Evolutionary conservation across 768 basidiomycete species (phyloP).

Genomic region (Calocera cornea): DNA sequence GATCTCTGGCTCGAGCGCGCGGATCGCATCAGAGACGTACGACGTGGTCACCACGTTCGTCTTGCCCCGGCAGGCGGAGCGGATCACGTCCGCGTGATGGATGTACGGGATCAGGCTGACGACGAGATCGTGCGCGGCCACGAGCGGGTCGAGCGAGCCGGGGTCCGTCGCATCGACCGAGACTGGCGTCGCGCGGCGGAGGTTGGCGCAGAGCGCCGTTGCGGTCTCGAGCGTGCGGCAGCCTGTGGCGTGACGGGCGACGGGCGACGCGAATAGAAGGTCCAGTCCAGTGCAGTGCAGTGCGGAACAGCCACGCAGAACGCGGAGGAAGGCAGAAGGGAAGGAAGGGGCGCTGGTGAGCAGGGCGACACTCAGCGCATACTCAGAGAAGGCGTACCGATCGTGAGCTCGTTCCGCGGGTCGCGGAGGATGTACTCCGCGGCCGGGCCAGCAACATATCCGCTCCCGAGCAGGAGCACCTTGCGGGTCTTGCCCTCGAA

Average conservation of each 20-base stretch:
- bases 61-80: constrained; percentile 78
- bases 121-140: constrained; percentile 82
- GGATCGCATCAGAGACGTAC: constrained; percentile 86
- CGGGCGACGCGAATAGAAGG: not conserved
- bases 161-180: constrained; percentile 66
- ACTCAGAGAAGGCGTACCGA: constrained; percentile 39
- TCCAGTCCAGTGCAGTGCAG: too few relatives aligned
- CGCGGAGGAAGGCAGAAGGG: not conserved
- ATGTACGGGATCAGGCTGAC: constrained; percentile 96
- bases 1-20: constrained; percentile 63
- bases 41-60: constrained; percentile 92
- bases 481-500: constrained; percentile 39
- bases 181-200: constrained; percentile 57
- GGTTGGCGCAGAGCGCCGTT: constrained; percentile 47
- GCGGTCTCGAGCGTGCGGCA: constrained; percentile 79
- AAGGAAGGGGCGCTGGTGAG: not conserved
- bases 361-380: not conserved
- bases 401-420: constrained; percentile 67
- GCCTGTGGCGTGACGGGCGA: constrained; percentile 31
- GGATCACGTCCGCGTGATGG: constrained; percentile 77
- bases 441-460: constrained; percentile 91
- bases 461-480: constrained; percentile 82
- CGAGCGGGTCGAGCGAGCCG: constrained; percentile 58
- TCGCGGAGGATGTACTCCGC: constrained; percentile 84
- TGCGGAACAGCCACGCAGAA: not conserved